Evolutionary conservation across 1,284 basidiomycete genomes (phyloP), one percentile per base, ranked within the genome.

Genomic region (Leccinum huronense): DNA sequence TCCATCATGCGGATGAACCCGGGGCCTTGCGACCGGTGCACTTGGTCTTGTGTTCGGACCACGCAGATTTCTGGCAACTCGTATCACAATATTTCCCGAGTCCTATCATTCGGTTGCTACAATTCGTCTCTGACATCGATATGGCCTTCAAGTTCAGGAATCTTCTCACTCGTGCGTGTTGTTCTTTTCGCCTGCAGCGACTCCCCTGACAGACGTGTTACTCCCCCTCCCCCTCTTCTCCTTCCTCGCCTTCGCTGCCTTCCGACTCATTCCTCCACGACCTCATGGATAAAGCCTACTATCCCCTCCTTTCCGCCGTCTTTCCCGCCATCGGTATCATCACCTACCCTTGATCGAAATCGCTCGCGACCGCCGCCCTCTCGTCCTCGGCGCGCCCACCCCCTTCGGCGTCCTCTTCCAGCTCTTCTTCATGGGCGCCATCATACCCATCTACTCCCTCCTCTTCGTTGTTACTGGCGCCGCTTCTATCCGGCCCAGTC

Each of bases 11-110:
- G 23, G 23, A 27, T 27, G 23, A 27, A 27, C 23, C n/a, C 11
- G 60, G 4, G 13, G n/a, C 7, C 64, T 68, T 71, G 65, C 68
- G 65, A 54, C 64, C 2, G 36, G 69, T 75, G 65, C 82, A 83
- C n/a, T 63, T 62, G 57, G 68, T 75, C 71, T 83, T 82, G 70
- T 83, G 83, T 3, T 78, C 80, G 1, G 72, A 57, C 84, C 84
- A 85, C 60, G 83, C 82, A 34, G 73, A 72, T 64, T 81, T 84
- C 68, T 85, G 84, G 65, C 84, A 85, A 2, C 72, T 73, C 5
- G 65, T 60, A 66, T 84, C 83, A 62, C 84, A 85, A 65, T 85
- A 85, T 27, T 27, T 27, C 23, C 23, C 23, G 23, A 27, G 23
- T 27, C 23, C 23, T 27, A 27, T 27, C 23, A 27, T 27, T 27